Base-by-base conservation (phyloP, 2,329 filamentous ascomycete species). In the Daldinia eschscholtzii region DNA sequence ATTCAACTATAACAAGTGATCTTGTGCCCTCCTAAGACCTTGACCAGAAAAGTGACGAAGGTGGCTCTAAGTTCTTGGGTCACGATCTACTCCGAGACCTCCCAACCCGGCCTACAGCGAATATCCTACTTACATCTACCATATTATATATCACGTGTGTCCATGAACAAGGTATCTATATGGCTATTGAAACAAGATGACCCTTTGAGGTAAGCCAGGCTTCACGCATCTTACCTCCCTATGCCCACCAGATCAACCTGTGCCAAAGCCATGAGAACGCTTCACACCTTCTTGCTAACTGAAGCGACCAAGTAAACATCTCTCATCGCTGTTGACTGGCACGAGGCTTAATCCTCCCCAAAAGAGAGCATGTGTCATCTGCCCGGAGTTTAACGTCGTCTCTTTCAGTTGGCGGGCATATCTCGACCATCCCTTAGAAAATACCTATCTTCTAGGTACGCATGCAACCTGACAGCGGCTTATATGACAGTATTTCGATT, bases 281-380 rank as follows among this genome's bases (percentile, higher is more conserved):
- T 50, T 50, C 46, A 30, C 23, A 50, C 26, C 23, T 50, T 30
- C 46, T 30, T 50, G 23, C 20, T 48, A 26, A 26, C 41, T 48
- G 44, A 10, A 5, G 26, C 26, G 23, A 50, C 6, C 4, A 30
- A 50, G 2, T 28, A 10, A n/a, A 50, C 1, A 23, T 30, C 26
- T 30, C 13, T 7, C 7, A 7, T 26, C 28, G 26, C 26, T 12
- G 7, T 52, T 33, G 26, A 33, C 18, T 12, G 15, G 10, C 26
- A 33, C 28, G 26, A 7, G 46, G 18, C 4, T 3, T 15, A n/a
- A 33, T 18, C 15, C 26, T 5, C 7, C 4, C 20, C 2, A 23
- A 23, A n/a, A 28, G 18, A 33, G 46, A 33, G 46, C 15, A 33
- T 28, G 6, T 28, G 9, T 52, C 28, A 30, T 6, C 33, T 52